Conservation (phyloP, 768 basidiomycete species). For the Chiua virens region DNA sequence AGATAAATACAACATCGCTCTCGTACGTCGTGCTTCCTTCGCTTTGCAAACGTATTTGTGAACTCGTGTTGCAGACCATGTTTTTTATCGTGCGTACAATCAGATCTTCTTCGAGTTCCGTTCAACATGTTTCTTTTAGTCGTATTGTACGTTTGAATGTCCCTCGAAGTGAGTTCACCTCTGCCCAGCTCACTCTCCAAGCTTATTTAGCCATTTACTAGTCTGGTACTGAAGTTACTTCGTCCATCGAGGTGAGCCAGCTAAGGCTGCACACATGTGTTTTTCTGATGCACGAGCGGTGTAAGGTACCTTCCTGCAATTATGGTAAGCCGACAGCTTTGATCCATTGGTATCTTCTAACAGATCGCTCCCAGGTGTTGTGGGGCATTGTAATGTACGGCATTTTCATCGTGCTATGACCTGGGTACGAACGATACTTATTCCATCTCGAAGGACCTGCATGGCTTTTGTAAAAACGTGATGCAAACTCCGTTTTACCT, state of each 20-base stretch:
- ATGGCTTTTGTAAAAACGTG: slow-evolving; percentile 73
- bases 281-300: slow-evolving; percentile 13
- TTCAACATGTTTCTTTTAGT: slow-evolving; percentile 5
- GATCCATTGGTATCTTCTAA: neutral
- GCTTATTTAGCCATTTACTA: neutral
- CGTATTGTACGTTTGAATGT: slow-evolving; percentile 52
- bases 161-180: slow-evolving; percentile 55
- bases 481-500: neutral
- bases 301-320: slow-evolving; percentile 63
- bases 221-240: slow-evolving; percentile 54
- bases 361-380: slow-evolving; percentile 39
- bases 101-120: neutral
- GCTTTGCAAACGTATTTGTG: neutral
- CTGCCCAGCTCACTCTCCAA: neutral
- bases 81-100: slow-evolving; percentile 60
- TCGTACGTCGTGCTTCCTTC: slow-evolving; percentile 40
- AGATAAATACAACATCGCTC: slow-evolving; percentile 63
- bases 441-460: slow-evolving; percentile 44
- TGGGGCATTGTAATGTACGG: slow-evolving; percentile 72
- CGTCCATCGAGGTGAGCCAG: slow-evolving; percentile 56
- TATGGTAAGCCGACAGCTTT: slow-evolving; percentile 40
- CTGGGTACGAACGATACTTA: neutral
- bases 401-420: too few species aligned
- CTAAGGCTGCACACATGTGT: neutral
- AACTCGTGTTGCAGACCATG: slow-evolving; percentile 48